phyloP scores from a whole-genome alignment of 768 basidiomycete species.

The Daedaleopsis nitida region DNA sequence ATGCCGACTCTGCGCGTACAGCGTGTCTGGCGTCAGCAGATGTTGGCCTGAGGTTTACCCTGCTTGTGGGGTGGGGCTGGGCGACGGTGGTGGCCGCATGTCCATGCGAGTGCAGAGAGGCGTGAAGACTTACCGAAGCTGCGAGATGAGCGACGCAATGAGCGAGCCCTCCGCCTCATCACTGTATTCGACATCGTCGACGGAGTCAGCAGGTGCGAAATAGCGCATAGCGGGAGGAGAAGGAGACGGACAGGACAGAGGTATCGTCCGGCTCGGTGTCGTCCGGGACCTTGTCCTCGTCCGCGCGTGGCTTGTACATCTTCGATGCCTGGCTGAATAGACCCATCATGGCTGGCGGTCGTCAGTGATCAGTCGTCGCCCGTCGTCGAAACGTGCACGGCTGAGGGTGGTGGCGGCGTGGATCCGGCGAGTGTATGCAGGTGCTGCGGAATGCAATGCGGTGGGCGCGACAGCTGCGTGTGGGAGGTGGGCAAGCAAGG shows the following conservation, averaged over 20 bases:
- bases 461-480: not conserved
- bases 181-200: slow-evolving; percentile 45
- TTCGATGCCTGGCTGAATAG: slow-evolving; percentile 71
- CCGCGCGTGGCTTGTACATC: slow-evolving; percentile 69
- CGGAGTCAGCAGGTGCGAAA: slow-evolving; percentile 34
- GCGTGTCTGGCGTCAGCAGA: slow-evolving; percentile 2
- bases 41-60: too few species aligned
- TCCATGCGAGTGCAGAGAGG: not conserved
- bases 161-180: slow-evolving; percentile 95
- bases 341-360: slow-evolving; percentile 63
- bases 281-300: slow-evolving; percentile 69
- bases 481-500: not conserved
- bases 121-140: slow-evolving; percentile 64
- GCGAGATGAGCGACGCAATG: slow-evolving; percentile 83
- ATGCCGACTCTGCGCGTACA: slow-evolving; percentile 74
- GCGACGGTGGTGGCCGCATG: too few species aligned
- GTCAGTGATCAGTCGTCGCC: too few species aligned
- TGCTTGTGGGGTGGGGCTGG: too few species aligned
- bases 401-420: slow-evolving; percentile 16
- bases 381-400: not conserved
- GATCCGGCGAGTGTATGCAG: slow-evolving; percentile 6
- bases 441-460: slow-evolving; percentile 19
- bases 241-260: slow-evolving; percentile 73
- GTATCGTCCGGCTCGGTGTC: slow-evolving; percentile 90
- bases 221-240: slow-evolving; percentile 30